These are phyloP conservation scores for Penicillium macrosclerotiorum DNA, from an alignment of 495 filamentous ascomycete genomes.

Conservation along the genomic window DNA sequence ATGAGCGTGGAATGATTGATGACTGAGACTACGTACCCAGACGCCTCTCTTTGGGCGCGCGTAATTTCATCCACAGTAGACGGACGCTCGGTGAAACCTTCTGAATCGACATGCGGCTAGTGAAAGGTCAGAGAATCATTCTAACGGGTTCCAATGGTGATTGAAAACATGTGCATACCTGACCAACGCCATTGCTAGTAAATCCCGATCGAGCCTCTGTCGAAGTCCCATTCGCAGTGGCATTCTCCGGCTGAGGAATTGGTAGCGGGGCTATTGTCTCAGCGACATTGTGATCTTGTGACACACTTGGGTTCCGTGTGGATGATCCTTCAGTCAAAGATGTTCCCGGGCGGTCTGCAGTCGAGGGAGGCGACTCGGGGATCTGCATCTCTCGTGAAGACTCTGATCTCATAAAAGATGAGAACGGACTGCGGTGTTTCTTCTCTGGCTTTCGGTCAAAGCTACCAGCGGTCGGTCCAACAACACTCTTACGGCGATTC, in stretches of 20 bases:
- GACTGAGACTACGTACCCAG: slow-evolving; percentile 41
- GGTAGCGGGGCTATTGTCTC: slow-evolving; percentile 21
- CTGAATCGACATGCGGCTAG: slow-evolving; percentile 52
- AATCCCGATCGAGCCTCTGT: slow-evolving; percentile 19
- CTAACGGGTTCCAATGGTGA: not conserved
- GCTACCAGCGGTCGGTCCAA: slow-evolving; percentile 30
- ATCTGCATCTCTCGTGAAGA: slow-evolving; percentile 42
- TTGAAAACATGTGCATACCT: slow-evolving; percentile 18
- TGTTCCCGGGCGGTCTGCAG: slow-evolving; percentile 38
- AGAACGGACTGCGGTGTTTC: slow-evolving; percentile 46
- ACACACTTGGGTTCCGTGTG: slow-evolving; percentile 30
- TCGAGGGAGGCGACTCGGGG: slow-evolving; percentile 35
- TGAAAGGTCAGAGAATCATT: slow-evolving; percentile 3
- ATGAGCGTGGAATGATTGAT: slow-evolving; percentile 15
- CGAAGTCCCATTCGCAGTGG: slow-evolving; percentile 31
- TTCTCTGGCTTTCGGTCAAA: slow-evolving; percentile 47
- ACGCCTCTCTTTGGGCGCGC: slow-evolving; percentile 76
- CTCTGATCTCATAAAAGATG: slow-evolving; percentile 51
- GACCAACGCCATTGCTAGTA: slow-evolving; percentile 18
- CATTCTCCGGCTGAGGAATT: slow-evolving; percentile 16
- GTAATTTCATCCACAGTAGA: slow-evolving; percentile 75
- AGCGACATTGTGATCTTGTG: slow-evolving; percentile 24
- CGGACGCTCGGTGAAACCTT: slow-evolving; percentile 68
- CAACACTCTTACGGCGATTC: slow-evolving; percentile 55
- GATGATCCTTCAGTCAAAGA: slow-evolving; percentile 36